Base-by-base conservation (phyloP, 2,329 filamentous ascomycete species). In the Acephala macrosclerotiorum region DNA sequence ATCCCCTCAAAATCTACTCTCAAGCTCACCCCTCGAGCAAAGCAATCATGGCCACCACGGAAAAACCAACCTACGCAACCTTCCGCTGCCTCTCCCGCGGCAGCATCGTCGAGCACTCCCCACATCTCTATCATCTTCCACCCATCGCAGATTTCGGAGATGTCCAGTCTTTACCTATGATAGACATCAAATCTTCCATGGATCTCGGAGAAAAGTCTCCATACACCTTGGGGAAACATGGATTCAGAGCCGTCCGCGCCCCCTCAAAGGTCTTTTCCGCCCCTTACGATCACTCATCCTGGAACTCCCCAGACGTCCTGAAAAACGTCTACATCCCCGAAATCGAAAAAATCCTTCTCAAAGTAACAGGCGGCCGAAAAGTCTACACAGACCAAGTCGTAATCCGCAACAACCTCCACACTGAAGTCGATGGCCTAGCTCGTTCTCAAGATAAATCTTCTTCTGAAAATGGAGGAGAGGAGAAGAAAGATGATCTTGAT, bases 291-390 rank as follows among this genome's bases (percentile, higher is more conserved):
- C 56, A 53, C 26, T 14, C 58, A 20, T 68, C 62, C 61, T 75
- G 72, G 72, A 73, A 71, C 22, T 62, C 75, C 55, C 66, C 68
- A 26, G 38, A 61, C 1, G 35, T 74, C 22, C 62, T 75, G 14
- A 74, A 68, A 66, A 20, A 68, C 16, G 33, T 66, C 42, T 73
- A 75, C 57, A 67, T 76, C 3, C 70, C 73, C 4, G 75, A 75
- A 57, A 70, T 69, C 12, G 71, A 69, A 57, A 66, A 70, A 11
- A 66, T 75, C 70, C 61, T 76, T 16, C 72, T 71, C 58, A 60
- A 67, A 55, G 64, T 76, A 58, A 76, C 73, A 3, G 74, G 74
- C 20, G 73, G 70, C 16, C 73, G 72, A 49, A 71, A 65, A 18
- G 72, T 74, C 5, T 64, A 75, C 51, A 71, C 70, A 51, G 73